phyloP scores from a whole-genome alignment of 139 green algal species.

The Coccomyxa sp. region DNA sequence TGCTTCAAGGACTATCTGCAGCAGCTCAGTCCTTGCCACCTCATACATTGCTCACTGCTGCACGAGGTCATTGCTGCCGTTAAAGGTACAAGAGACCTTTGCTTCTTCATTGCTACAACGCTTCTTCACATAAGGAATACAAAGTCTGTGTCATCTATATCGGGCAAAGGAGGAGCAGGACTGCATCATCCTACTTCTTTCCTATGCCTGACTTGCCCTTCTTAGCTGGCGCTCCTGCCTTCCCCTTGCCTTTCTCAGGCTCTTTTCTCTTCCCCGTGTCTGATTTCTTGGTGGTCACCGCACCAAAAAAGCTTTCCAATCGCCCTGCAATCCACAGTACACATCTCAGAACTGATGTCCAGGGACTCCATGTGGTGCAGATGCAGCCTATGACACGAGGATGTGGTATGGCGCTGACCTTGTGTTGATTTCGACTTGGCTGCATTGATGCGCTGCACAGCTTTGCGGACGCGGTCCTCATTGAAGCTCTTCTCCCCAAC shows the following conservation, averaged over 20 bases:
- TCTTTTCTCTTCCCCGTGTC: constrained; percentile 47
- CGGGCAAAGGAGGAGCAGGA: too few relatives aligned
- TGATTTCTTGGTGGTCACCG: constrained; percentile 32
- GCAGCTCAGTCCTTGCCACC: too few relatives aligned
- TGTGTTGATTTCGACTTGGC: constrained; percentile 67
- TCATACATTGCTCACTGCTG: too few relatives aligned
- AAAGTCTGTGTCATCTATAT: too few relatives aligned
- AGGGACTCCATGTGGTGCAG: not conserved
- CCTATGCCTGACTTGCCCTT: constrained; percentile 16
- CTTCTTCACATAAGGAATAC: too few relatives aligned
- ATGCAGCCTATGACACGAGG: not conserved
- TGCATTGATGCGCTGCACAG: constrained; percentile 56
- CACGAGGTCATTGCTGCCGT: too few relatives aligned
- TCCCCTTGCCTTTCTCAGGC: constrained; percentile 23
- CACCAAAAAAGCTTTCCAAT: constrained; percentile 85
- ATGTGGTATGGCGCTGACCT: constrained; percentile 14
- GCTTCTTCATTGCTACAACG: too few relatives aligned
- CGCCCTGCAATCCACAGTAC: constrained; percentile 33
- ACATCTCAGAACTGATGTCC: not conserved
- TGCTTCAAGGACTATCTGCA: too few relatives aligned
- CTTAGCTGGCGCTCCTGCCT: constrained; percentile 8
- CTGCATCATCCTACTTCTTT: constrained; percentile 2
- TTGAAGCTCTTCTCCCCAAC: constrained; percentile 93
- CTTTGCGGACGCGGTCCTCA: constrained; percentile 77
- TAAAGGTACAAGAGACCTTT: too few relatives aligned